phyloP scores from a whole-genome alignment of 768 basidiomycete species.

The Lactarius hengduanensis region DNA sequence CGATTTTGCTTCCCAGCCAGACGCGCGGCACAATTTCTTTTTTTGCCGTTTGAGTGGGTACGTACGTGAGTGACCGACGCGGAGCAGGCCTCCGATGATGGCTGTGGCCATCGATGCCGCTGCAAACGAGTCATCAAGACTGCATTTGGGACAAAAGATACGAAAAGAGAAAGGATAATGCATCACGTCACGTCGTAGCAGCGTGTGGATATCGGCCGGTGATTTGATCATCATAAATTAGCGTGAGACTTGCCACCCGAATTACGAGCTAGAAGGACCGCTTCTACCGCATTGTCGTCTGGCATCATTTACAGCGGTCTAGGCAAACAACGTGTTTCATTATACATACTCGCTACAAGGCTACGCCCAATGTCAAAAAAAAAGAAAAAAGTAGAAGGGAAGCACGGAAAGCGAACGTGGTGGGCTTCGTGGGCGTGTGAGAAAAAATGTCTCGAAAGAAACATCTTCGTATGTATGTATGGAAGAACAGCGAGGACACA shows the following conservation, averaged over 20 bases:
- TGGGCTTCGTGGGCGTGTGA: slow-evolving; percentile 10
- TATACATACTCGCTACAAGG: slow-evolving; percentile 26
- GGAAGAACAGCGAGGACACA: slow-evolving; percentile 2
- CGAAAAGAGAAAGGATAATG: not conserved
- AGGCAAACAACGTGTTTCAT: slow-evolving; percentile 3
- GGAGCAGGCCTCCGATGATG: not conserved
- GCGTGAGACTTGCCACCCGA: not conserved
- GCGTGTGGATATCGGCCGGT: not conserved
- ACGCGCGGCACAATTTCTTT: not conserved
- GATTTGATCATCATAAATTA: slow-evolving; percentile 4
- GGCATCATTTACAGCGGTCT: not conserved
- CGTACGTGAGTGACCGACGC: not conserved
- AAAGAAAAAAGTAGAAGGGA: slow-evolving; percentile 4
- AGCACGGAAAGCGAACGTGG: slow-evolving; percentile 12
- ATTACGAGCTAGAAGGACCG: slow-evolving; percentile 2
- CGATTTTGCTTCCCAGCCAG: not conserved
- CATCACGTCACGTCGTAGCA: not conserved
- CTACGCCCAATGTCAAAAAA: slow-evolving; percentile 11
- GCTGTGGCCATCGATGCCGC: not conserved
- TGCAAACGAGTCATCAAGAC: not conserved
- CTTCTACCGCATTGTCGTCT: not conserved
- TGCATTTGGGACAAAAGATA: not conserved
- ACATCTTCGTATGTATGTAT: slow-evolving; percentile 5
- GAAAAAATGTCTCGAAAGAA: not conserved
- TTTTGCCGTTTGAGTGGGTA: not conserved